A percentile compares a stretch with the other conserved stretches of the same genome.
These are phyloP conservation scores for Claviceps maximensis DNA, from an alignment of 2,329 filamentous ascomycete species.

Conservation along the genomic window DNA sequence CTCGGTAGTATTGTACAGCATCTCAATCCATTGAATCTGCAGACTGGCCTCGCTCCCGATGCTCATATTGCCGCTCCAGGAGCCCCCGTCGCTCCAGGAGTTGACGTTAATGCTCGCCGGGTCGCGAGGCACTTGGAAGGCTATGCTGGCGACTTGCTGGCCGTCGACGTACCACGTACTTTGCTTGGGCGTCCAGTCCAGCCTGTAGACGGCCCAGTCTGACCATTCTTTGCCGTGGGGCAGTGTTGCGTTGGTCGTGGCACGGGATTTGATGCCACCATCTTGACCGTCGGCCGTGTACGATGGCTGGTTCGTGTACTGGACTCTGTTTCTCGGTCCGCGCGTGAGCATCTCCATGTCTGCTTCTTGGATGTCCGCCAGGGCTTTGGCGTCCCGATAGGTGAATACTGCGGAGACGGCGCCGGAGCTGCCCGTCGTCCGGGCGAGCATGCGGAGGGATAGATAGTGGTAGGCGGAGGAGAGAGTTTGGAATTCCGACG, in stretches of 20 bases:
- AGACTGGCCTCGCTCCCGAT: constrained; percentile 35
- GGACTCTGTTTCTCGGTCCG: constrained; percentile 29
- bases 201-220: constrained; percentile 43
- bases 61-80: constrained; percentile 47
- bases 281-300: constrained; percentile 17
- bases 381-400: constrained; percentile 26
- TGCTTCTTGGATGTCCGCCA: constrained; percentile 18
- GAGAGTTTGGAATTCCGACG: constrained; percentile 33
- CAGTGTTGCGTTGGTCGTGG: constrained; percentile 34
- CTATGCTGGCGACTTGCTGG: constrained; percentile 34
- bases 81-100: constrained; percentile 47
- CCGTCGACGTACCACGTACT: constrained; percentile 45
- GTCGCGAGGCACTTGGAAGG: constrained; percentile 41
- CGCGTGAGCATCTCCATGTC: constrained; percentile 40
- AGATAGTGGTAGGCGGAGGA: constrained; percentile 15
- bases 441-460: constrained; percentile 35
- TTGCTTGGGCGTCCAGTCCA: constrained; percentile 18
- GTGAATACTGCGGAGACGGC: constrained; percentile 42
- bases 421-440: constrained; percentile 32
- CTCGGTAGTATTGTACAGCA: constrained; percentile 37
- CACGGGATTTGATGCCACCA: constrained; percentile 28
- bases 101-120: constrained; percentile 42
- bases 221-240: constrained; percentile 33
- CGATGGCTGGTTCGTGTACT: constrained; percentile 49
- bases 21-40: constrained; percentile 50